Base-by-base conservation (phyloP, 2,329 filamentous ascomycete species). In the Neopestalotiopsis clavispora region DNA sequence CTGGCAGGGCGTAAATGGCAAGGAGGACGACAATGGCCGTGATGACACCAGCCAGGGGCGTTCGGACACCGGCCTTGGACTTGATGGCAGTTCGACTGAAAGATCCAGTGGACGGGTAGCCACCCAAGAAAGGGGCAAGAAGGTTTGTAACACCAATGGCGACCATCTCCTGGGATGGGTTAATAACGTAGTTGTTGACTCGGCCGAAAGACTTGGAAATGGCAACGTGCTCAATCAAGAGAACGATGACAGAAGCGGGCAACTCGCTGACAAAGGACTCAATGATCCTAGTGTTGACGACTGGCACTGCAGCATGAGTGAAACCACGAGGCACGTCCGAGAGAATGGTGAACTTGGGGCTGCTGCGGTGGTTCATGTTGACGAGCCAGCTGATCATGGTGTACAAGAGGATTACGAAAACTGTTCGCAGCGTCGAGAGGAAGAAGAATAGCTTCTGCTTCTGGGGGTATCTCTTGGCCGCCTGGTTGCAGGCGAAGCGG, bases 21-120 rank as follows among this genome's bases (percentile, higher is more conserved):
- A 98, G 84, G 0, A 98, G 86, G 4, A 98, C 95, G 14, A 98
- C 87, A 14, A 92, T 67, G 0, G 93, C 95, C 7, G 95, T 98
- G 72, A 98, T 93, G 57, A 97, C 87, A 81, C 96, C 95, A 17
- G 94, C 94, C 67, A 97, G 90, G 1, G 95, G 95, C 0, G 95
- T 98, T 30, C 94, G 90, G 4, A 98, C 95, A 76, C 96, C 96
- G 64, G 96, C 95, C 81, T 98, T 98, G 4, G 95, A 96, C 81
- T 98, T 97, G 82, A 98, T 98, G 66, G 96, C 95, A 34, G 96
- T 98, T 70, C 96, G 91, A 45, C 94, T 97, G 85, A 98, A 98
- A 2, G 96, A 98, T 1, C 96, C 96, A 2, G 95, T 99, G 0
- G 94, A 93, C 14, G 95, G 94, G 77, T 97, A 99, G 2, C 87